A percentile compares a stretch with the other conserved stretches of the same genome.
Evolutionary conservation across 2,329 filamentous ascomycete genomes (phyloP).

Genomic region (Exophiala alcalophila): DNA sequence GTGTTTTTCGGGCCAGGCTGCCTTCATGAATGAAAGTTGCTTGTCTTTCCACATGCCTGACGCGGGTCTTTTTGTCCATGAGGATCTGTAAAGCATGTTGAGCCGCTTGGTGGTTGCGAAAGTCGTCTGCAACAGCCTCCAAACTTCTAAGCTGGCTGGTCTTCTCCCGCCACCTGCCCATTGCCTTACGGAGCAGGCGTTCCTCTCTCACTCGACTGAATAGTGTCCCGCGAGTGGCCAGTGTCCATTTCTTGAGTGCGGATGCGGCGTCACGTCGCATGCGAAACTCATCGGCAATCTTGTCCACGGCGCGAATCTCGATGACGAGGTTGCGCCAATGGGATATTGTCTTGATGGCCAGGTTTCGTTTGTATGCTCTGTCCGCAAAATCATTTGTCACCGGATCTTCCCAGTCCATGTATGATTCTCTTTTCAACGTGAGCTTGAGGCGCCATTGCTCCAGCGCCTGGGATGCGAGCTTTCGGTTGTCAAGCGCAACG

Average conservation of each 20-base stretch:
- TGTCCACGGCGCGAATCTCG: constrained; percentile 14
- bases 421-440: constrained; percentile 11
- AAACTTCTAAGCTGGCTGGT: constrained; percentile 12
- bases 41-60: constrained; percentile 12
- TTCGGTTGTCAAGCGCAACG: constrained; percentile 21
- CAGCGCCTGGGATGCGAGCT: constrained; percentile 20
- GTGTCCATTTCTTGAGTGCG: constrained; percentile 16
- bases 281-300: constrained; percentile 13
- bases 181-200: constrained; percentile 6
- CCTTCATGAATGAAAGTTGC: constrained; percentile 15
- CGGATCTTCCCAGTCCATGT: constrained; percentile 16
- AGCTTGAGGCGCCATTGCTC: constrained; percentile 17
- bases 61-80: constrained; percentile 7
- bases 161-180: constrained; percentile 17
- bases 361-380: constrained; percentile 4
- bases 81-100: constrained; percentile 13
- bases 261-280: constrained; percentile 10
- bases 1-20: constrained; percentile 11
- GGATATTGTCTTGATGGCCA: constrained; percentile 13
- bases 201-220: constrained; percentile 16
- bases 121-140: constrained; percentile 17
- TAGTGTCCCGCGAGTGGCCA: constrained; percentile 21
- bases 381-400: constrained; percentile 17
- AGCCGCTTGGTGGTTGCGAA: constrained; percentile 12
- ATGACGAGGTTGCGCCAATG: constrained; percentile 16